Evolutionary conservation across 1,284 basidiomycete genomes (phyloP), one percentile per base, ranked within the genome.

Genomic region (Coniferiporia weirii): DNA sequence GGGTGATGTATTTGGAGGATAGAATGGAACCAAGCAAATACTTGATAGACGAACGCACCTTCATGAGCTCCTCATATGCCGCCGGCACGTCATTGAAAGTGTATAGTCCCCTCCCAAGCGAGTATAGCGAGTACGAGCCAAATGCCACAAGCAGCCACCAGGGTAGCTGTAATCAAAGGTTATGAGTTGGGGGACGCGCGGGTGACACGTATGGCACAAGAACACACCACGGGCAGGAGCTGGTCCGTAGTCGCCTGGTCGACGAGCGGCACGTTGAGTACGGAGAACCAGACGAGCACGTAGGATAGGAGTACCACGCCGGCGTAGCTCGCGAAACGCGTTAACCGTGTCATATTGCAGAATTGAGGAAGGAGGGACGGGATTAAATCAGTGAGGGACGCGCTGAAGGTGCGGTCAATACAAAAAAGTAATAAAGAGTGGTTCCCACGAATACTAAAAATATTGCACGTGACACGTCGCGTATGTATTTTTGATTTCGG

Each of bases 101-200:
- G 49, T 77, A 69, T 19, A 82, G 66, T 7, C 79, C 79, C 63
- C 76, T 71, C 5, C 80, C 80, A 43, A 82, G 72, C 4, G 75
- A 77, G 52, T 70, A 72, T 22, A 82, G 70, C 7, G 78, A 77
- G 63, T 79, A 81, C 0, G 78, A 72, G 1, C 80, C 80, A 60
- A 80, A 79, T 2, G 77, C 66, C 19, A 82, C 75, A 52, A 81
- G 71, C 6, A 78, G 63, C 77, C 79, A 80, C 75, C 76, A 82
- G 1, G 80, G 79, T 50, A 82, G 63, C 80, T 81, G 62, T 17
- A 56, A 38, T 34, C 27, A 61, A 22, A 59, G n/a, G 46, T 43
- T 12, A 52, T 19, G 19, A 32, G 13, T n/a, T 35, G 8, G 17
- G 17, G 43, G 38, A 34, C 32, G 49, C n/a, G 46, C 49, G 34